These are phyloP conservation scores for Ziziphus jujuba DNA, from an alignment of 306 rosid species.

Conservation along the genomic window DNA sequence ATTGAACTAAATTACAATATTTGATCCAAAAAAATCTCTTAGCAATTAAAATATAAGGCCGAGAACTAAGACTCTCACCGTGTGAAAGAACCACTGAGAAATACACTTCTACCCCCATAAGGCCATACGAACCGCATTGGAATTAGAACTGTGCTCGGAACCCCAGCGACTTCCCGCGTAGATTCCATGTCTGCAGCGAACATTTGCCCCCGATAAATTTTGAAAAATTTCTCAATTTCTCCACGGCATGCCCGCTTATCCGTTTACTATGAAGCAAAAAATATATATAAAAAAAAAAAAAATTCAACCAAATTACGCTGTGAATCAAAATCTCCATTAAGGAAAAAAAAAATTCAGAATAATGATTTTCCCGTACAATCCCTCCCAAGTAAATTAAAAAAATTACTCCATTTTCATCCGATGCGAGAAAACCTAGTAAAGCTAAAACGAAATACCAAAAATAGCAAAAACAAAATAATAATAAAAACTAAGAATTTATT, in stretches of 20 bases:
- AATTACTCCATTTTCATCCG: constrained; percentile 15
- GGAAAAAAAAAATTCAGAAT: constrained; percentile 18
- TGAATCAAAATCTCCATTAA: constrained; percentile 24
- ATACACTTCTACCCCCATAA: constrained; percentile 83
- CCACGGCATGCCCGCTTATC: constrained; percentile 33
- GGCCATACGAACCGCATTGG: constrained; percentile 97
- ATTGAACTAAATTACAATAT: constrained; percentile 11
- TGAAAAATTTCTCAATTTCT: constrained; percentile 29
- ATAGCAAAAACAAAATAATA: constrained; percentile 7
- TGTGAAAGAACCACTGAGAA: constrained; percentile 84
- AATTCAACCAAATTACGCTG: constrained; percentile 42
- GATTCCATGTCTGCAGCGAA: constrained; percentile 72
- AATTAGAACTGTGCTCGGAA: constrained; percentile 61
- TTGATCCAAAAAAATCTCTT: not conserved
- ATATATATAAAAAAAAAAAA: too few species aligned
- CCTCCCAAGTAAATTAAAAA: constrained; percentile 8
- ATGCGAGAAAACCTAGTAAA: constrained; percentile 23
- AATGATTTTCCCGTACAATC: not conserved
- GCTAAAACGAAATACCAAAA: constrained; percentile 14
- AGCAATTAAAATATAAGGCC: not conserved
- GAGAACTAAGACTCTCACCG: constrained; percentile 39
- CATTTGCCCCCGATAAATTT: constrained; percentile 34
- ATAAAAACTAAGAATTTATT: too few species aligned
- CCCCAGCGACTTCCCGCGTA: constrained; percentile 50
- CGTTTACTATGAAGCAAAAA: constrained; percentile 34